Base-by-base conservation (phyloP, 306 rosid species). In the Quercus ilex region DNA sequence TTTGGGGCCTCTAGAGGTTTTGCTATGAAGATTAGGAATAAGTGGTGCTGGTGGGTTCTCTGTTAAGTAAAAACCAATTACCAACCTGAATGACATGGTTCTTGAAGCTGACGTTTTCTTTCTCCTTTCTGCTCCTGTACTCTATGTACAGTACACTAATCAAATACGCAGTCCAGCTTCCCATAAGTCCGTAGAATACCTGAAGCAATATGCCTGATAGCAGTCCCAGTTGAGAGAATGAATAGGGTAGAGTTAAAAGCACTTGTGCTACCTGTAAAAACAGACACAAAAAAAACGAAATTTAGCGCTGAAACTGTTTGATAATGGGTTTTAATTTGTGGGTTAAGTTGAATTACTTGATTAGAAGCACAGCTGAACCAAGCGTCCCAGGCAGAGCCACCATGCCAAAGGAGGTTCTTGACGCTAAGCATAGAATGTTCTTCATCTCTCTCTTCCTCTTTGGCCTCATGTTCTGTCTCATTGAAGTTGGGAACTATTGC, bases 361-460 rank as follows among this genome's bases (percentile, higher is more conserved):
- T 95, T 95, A 53, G 99, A 95, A 77, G 99, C 97, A 70, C 99
- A 95, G 77, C 99, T 95, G 87, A 95, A 92, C 99, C 99, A 95
- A 17, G 99, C 99, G 74, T 95, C 99, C 99, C 99, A 95, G 23
- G 78, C 95, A 67, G 99, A 95, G 79, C 99, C 99, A 7, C 99
- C 99, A 63, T 95, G 97, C 99, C 99, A 95, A 65, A 95, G 96
- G 49, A 93, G 30, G 73, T 30, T 91, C 79, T 89, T 95, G 83
- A 95, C 75, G 77, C 83, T 89, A 33, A 93, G 82, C 59, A 70
- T 17, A 31, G 96, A 85, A 1, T 84, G 76, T n/a, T 86, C 86
- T 28, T 80, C 85, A 9, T 56, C 69, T 65, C 71, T 60, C 11
- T 70, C 90, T 76, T 82, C 88, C 74, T 85, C 91, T 11, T 78